phyloP scores from a whole-genome alignment of 2,329 filamentous ascomycete species.

The Ophiostoma ulmi region DNA sequence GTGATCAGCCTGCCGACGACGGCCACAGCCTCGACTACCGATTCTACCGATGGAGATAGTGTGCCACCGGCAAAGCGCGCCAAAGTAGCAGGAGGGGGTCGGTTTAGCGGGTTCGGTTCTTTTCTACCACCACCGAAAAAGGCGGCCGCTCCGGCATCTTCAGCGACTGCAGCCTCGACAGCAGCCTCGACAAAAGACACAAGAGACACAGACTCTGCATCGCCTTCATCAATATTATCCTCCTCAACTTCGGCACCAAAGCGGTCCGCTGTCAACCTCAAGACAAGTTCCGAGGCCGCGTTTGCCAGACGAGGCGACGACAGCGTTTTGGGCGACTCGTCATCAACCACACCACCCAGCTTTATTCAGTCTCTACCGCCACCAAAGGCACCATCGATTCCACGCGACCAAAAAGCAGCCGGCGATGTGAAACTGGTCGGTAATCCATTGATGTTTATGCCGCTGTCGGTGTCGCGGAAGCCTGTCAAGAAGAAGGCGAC shows the following conservation, averaged over 20 bases:
- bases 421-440: constrained; percentile 64
- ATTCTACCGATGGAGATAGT: constrained; percentile 33
- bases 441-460: constrained; percentile 82
- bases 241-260: constrained; percentile 37
- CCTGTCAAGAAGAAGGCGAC: constrained; percentile 39
- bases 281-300: constrained; percentile 76
- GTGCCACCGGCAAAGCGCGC: constrained; percentile 67
- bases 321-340: not conserved
- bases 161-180: constrained; percentile 30
- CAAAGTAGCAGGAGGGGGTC: constrained; percentile 48
- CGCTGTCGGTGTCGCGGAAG: constrained; percentile 75
- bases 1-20: constrained; percentile 66
- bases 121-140: constrained; percentile 81
- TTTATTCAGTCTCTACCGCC: constrained; percentile 35
- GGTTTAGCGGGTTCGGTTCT: constrained; percentile 78
- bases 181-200: constrained; percentile 27
- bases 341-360: constrained; percentile 24
- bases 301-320: constrained; percentile 54
- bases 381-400: constrained; percentile 46
- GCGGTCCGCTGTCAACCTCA: constrained; percentile 62
- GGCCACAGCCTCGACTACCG: constrained; percentile 24
- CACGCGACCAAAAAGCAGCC: constrained; percentile 53
- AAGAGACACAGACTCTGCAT: not conserved
- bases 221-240: not conserved
- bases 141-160: constrained; percentile 34